Evolutionary conservation across 2,329 filamentous ascomycete species (phyloP).

Genomic region (Exophiala aquamarina): DNA sequence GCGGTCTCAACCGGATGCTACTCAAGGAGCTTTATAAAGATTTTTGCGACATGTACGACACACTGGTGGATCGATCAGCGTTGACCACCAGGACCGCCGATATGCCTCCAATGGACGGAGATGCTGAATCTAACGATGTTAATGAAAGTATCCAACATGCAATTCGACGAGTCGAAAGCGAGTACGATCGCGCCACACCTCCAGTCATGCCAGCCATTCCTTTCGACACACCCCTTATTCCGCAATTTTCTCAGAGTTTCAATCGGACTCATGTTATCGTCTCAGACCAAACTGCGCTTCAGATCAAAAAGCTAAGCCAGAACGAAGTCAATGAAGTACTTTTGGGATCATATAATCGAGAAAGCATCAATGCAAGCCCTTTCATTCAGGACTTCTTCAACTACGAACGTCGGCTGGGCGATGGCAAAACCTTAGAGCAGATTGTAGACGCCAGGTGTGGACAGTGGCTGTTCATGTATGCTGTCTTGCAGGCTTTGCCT

Average conservation of each 20-base stretch:
- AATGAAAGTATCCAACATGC: constrained; percentile 66
- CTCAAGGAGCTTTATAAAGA: constrained; percentile 81
- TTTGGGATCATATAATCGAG: constrained; percentile 78
- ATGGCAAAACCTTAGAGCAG: constrained; percentile 46
- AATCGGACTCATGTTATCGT: constrained; percentile 66
- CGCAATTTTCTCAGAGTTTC: constrained; percentile 58
- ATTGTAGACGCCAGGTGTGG: constrained; percentile 48
- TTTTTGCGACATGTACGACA: constrained; percentile 81
- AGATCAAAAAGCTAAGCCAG: constrained; percentile 71
- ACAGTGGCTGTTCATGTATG: constrained; percentile 54
- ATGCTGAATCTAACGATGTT: constrained; percentile 46
- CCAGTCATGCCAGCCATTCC: constrained; percentile 89
- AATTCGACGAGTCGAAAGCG: constrained; percentile 75
- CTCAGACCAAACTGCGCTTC: constrained; percentile 71
- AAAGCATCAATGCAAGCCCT: constrained; percentile 56
- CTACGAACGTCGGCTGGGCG: constrained; percentile 45
- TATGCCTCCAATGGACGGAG: constrained; percentile 59
- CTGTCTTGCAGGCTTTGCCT: constrained; percentile 50
- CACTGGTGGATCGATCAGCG: constrained; percentile 76
- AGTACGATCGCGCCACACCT: constrained; percentile 85
- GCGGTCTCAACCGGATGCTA: constrained; percentile 81
- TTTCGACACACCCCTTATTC: constrained; percentile 80
- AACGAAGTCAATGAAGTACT: constrained; percentile 76
- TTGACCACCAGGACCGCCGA: constrained; percentile 78
- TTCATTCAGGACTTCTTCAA: constrained; percentile 51